Percentiles rank a stretch among this genome's conserved stretches.
These are phyloP conservation scores for Cicer chorassanicum DNA, from an alignment of 306 rosid genomes.

Conservation along the genomic window DNA sequence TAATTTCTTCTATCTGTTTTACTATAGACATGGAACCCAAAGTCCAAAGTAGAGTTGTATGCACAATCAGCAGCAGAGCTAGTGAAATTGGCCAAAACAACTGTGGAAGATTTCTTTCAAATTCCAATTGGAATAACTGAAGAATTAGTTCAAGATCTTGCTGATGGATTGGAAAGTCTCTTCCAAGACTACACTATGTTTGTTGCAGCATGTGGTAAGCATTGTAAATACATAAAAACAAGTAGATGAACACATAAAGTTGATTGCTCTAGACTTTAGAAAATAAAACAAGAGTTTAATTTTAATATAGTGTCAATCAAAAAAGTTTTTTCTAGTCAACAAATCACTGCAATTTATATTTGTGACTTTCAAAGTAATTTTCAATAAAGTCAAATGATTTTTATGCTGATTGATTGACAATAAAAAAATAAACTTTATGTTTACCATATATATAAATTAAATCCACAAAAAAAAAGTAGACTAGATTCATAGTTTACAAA, in stretches of 20 bases:
- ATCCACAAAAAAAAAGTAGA: too few species aligned
- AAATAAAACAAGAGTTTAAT: not conserved
- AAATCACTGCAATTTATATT: too few species aligned
- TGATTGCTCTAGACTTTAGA: not conserved
- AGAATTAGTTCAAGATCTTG: conserved; percentile 76
- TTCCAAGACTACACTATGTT: conserved; percentile 71
- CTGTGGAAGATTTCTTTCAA: conserved; percentile 69
- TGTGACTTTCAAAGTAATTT: too few species aligned
- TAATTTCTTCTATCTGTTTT: conserved; percentile 16
- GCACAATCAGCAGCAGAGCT: conserved; percentile 82
- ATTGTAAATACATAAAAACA: not conserved
- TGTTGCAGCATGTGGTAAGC: conserved; percentile 85
- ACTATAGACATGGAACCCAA: conserved; percentile 94
- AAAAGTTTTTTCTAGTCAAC: too few species aligned
- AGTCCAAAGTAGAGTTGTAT: conserved; percentile 79
- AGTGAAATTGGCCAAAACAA: conserved; percentile 58
- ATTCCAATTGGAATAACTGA: conserved; percentile 81
- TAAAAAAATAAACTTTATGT: too few species aligned
- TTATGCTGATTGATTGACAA: too few species aligned
- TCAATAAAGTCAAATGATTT: too few species aligned
- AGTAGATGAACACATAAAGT: not conserved
- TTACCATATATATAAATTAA: too few species aligned
- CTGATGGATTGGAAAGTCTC: conserved; percentile 66
- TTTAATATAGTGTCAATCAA: too few species aligned
- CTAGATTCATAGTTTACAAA: too few species aligned